Evolutionary conservation across 495 filamentous ascomycete genomes (phyloP).

Genomic region (Annulohypoxylon bovei): DNA sequence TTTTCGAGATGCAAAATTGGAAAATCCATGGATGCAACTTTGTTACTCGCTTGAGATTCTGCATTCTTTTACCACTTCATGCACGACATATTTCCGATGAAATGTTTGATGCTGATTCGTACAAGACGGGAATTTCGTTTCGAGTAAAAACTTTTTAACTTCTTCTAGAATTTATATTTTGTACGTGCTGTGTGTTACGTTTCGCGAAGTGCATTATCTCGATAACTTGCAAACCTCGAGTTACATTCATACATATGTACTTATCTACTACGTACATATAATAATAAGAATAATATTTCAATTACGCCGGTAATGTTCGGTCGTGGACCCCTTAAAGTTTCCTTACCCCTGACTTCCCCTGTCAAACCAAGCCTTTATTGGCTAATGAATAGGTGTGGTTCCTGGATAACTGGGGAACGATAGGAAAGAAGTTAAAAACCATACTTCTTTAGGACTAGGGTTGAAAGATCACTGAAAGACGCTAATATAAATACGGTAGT

Average conservation of each 20-base stretch:
- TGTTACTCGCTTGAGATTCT: conserved; percentile 9
- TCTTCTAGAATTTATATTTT: background rate
- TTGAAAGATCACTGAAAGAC: no score
- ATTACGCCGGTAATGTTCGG: conserved; percentile 8
- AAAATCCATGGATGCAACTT: conserved; percentile 38
- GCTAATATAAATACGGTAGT: background rate
- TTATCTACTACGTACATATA: no score
- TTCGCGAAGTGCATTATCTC: conserved; percentile 21
- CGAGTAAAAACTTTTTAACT: conserved; percentile 18
- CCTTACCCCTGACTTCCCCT: conserved; percentile 32
- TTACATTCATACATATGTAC: background rate
- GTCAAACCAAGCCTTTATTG: conserved; percentile 32
- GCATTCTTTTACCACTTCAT: conserved; percentile 13
- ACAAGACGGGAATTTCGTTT: conserved; percentile 39
- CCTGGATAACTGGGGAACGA: conserved; percentile 38
- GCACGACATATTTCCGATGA: conserved; percentile 19
- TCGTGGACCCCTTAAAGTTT: conserved; percentile 1
- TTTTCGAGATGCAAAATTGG: conserved; percentile 25
- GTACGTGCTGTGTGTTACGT: background rate
- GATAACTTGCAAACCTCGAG: conserved; percentile 19
- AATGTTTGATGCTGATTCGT: conserved; percentile 27
- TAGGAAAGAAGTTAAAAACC: background rate
- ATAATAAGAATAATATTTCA: background rate
- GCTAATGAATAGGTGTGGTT: conserved; percentile 13
- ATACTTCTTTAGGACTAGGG: background rate